Evolutionary conservation across 2,329 filamentous ascomycete genomes (phyloP), one percentile per base, ranked within the genome.

Genomic region (Fusarium sp.): DNA sequence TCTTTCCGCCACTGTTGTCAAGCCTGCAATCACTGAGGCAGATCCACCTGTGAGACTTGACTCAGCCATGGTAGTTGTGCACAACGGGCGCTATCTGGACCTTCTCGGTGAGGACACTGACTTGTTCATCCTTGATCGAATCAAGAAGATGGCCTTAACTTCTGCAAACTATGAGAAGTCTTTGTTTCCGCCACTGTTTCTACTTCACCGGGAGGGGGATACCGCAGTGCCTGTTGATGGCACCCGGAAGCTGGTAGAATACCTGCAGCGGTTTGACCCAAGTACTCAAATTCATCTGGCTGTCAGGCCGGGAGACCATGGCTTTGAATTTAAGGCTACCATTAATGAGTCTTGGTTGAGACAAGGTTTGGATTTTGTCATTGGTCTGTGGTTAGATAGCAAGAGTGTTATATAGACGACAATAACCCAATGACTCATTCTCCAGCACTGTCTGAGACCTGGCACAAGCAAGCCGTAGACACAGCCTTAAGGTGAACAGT

Each of bases 401-500:
- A 54, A 21, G 14, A 38, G 19, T 27, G 10, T 39, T 7, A 12
- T 27, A 4, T 39, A 54, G 19, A 14, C 23, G 0, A 10, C 3
- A 25, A 31, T 8, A 8, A 11, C 16, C 8, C 12, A 33, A 27
- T 27, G 2, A 16, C 4, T 7, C 2, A 3, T 27, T 10, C 4
- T 18, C 10, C 14, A 27, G 12, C 5, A 3, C 9, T 39, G 3
- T 21, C 1, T 0, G 18, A 37, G 23, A 12, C 10, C 7, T 38
- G 6, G 7, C 29, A 10, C 3, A 11, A 33, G n/a, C 9, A 25
- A 3, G 14, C 9, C 25, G 6, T 35, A 35, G 8, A 19, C 16
- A 2, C 3, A 33, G 11, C 2, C 4, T 51, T 15, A 9, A 25
- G 16, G 19, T 9, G 16, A 2, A 3, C 0, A 29, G 6, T 46